Conservation (phyloP, 2,329 filamentous ascomycete species). For the Phyllosticta citrichinensis region DNA sequence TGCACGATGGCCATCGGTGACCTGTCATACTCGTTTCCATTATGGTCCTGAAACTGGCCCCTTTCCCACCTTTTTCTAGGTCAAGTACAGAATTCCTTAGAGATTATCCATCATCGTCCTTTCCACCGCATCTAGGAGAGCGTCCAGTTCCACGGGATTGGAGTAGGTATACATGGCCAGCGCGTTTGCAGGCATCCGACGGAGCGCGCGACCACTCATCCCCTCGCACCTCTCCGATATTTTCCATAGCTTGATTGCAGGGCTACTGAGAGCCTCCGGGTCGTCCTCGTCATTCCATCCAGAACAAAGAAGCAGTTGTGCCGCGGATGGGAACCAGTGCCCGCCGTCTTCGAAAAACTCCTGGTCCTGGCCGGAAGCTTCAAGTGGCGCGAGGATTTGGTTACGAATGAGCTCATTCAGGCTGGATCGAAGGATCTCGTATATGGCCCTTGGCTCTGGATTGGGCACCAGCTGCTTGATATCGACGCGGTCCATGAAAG, state of each 20-base stretch:
- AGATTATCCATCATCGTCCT: background rate
- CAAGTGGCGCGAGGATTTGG: slow-evolving; percentile 22
- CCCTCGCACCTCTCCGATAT: slow-evolving; percentile 23
- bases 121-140: slow-evolving; percentile 13
- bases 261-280: slow-evolving; percentile 12
- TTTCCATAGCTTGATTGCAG: slow-evolving; percentile 20
- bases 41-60: background rate
- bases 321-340: background rate
- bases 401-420: slow-evolving; percentile 35
- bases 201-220: slow-evolving; percentile 16
- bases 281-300: background rate
- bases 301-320: background rate
- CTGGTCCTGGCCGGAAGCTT: background rate
- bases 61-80: background rate
- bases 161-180: slow-evolving; percentile 14
- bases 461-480: slow-evolving; percentile 36
- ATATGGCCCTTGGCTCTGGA: slow-evolving; percentile 31
- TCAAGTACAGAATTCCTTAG: background rate
- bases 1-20: background rate
- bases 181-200: slow-evolving; percentile 14
- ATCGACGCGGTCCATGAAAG: slow-evolving; percentile 41
- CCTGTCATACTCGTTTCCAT: background rate
- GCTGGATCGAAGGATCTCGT: slow-evolving; percentile 40
- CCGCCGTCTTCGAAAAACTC: background rate
- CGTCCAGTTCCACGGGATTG: slow-evolving; percentile 13